Base-by-base conservation (phyloP, 805 yeast genomes). In the Candida orba region DNA sequence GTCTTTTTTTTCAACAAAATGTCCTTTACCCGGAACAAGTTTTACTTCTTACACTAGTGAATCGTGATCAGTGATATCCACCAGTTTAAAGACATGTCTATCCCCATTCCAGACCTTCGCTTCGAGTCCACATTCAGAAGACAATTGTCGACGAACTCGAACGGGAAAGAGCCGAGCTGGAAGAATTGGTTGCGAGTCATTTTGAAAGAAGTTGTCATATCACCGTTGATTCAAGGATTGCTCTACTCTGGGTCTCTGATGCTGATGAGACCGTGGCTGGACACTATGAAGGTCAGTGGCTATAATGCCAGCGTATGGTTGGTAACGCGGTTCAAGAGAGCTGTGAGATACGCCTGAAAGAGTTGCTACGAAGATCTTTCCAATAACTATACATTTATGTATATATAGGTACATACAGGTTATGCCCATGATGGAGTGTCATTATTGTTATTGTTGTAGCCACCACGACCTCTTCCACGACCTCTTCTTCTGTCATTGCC, bases 401-500 rank as follows among this genome's bases (percentile, higher is more conserved):
- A n/a, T n/a, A n/a, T n/a, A n/a, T n/a, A n/a, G n/a, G n/a, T n/a
- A n/a, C n/a, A n/a, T n/a, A n/a, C n/a, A n/a, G n/a, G n/a, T 35
- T 22, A 41, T 9, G 45, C 38, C 45, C 42, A 41, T 25, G 36
- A 33, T 13, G 44, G 45, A 14, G 40, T 36, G 32, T n/a, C 15
- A n/a, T 30, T 30, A 14, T 30, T 29, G 31, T 37, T 34, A 17
- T 24, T 17, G 31, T 39, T 12, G 23, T 32, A 22, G 32, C 49
- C 29, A 20, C 45, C 36, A 17, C 48, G 23, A 25, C 47, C 39
- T 14, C 38, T 20, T 8, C 53, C 48, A 13, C 56, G n/a, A 10
- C 54, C 48, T 30, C 55, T 39, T 4, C 56, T 48, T 22, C 50
- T 35, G 22, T 39, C 27, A 18, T 44, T 34, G 38, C 34, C 18